These are phyloP conservation scores for Cetraspora pellucida DNA, from an alignment of 192 early-diverging fungal genomes.

Conservation along the genomic window DNA sequence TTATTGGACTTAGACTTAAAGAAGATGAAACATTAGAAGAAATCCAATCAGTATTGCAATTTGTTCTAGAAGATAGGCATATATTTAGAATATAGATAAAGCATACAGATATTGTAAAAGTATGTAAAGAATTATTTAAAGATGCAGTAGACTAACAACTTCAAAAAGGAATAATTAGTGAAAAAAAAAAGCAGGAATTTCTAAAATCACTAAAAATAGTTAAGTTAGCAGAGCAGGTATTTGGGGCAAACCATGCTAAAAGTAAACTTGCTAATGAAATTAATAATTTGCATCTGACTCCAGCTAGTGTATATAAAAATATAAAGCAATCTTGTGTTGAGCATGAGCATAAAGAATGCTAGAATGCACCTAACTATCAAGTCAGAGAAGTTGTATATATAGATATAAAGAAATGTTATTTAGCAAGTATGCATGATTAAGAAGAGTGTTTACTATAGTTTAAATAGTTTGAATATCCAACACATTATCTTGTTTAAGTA, in stretches of 20 bases:
- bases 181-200: not conserved
- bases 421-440: slow-evolving; percentile 16
- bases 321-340: slow-evolving; percentile 26
- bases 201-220: slow-evolving; percentile 28
- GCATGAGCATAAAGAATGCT: slow-evolving; percentile 1
- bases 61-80: slow-evolving; percentile 25
- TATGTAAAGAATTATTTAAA: slow-evolving; percentile 24
- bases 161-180: slow-evolving; percentile 15
- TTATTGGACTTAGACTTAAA: slow-evolving; percentile 24
- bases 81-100: slow-evolving; percentile 29
- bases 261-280: slow-evolving; percentile 11
- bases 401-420: slow-evolving; percentile 22
- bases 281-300: slow-evolving; percentile 15
- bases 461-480: slow-evolving; percentile 11
- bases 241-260: slow-evolving; percentile 14
- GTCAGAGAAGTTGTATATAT: slow-evolving; percentile 16
- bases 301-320: not conserved
- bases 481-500: slow-evolving; percentile 14
- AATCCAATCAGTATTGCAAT: slow-evolving; percentile 14
- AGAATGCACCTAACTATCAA: slow-evolving; percentile 17
- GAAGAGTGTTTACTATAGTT: slow-evolving; percentile 22
- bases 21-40: slow-evolving; percentile 6
- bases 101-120: slow-evolving; percentile 18
- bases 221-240: slow-evolving; percentile 32
- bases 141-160: slow-evolving; percentile 21